Percentiles rank a stretch among this genome's conserved stretches.
phyloP scores from a whole-genome alignment of 2,329 filamentous ascomycete species.

The Pseudogymnoascus sp. region DNA sequence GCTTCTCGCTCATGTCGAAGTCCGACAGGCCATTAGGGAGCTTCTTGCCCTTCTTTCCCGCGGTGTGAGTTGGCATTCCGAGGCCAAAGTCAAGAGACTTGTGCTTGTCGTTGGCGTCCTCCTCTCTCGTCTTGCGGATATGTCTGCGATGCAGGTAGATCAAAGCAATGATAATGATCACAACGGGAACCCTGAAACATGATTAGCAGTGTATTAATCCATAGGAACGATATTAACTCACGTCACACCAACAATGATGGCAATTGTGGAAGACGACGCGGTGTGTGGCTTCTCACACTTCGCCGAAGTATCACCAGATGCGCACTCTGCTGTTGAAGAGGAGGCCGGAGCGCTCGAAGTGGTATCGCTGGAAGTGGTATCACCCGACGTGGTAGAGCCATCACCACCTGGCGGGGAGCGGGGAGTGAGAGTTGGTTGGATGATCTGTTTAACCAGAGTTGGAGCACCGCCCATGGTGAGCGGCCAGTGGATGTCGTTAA shows the following conservation, averaged over 20 bases:
- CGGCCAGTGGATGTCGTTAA: neutral
- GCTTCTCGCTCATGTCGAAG: conserved; percentile 30
- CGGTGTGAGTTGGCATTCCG: conserved; percentile 39
- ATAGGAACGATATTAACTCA: neutral
- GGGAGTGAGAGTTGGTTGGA: neutral
- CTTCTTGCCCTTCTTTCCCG: conserved; percentile 32
- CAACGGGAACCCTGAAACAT: conserved; percentile 62
- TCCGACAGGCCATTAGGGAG: conserved; percentile 1
- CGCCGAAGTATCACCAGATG: neutral
- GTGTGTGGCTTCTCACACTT: neutral
- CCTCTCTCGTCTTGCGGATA: conserved; percentile 59
- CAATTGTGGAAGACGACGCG: neutral
- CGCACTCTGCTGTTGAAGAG: neutral
- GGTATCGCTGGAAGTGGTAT: neutral
- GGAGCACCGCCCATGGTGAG: neutral
- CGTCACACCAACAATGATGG: conserved; percentile 4
- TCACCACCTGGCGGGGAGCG: neutral
- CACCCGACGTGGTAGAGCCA: too few species aligned
- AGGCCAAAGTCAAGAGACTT: conserved; percentile 90
- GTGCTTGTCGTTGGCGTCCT: conserved; percentile 82
- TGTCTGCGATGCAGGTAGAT: conserved; percentile 75
- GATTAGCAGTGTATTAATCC: neutral
- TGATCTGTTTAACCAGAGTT: neutral
- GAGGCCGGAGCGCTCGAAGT: neutral
- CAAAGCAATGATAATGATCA: conserved; percentile 58